Conservation (phyloP, 2,329 filamentous ascomycete genomes). For the Fusarium pseudonygamai region DNA sequence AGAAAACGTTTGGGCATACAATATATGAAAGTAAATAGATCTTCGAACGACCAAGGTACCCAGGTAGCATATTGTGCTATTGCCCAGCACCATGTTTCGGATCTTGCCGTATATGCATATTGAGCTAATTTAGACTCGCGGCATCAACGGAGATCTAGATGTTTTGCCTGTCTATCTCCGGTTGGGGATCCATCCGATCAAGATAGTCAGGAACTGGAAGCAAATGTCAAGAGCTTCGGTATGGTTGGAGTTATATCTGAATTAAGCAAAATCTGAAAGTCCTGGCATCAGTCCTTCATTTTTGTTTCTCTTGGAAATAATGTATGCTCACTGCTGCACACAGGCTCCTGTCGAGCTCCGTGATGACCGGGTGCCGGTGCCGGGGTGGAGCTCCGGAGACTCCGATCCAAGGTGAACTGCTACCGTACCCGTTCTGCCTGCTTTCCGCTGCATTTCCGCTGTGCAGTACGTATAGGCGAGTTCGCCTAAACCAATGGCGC, state of each 20-base stretch:
- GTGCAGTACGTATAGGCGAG: neutral
- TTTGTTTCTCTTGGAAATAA: neutral
- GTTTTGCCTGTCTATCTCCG: neutral
- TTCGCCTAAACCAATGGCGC: constrained; percentile 23
- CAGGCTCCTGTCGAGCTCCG: neutral
- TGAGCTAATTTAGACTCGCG: neutral
- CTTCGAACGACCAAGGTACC: neutral
- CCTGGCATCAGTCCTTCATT: too few relatives aligned
- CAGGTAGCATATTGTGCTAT: neutral
- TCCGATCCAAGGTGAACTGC: neutral
- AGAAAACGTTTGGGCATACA: neutral
- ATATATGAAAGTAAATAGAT: neutral
- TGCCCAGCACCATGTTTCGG: neutral
- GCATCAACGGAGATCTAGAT: neutral
- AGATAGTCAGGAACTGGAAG: neutral
- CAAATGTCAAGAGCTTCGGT: neutral
- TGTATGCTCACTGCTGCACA: neutral
- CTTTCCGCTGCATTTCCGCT: constrained; percentile 11
- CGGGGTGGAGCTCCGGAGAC: constrained; percentile 22
- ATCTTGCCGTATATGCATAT: neutral
- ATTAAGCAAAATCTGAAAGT: neutral
- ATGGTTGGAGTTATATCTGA: neutral
- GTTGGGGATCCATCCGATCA: neutral
- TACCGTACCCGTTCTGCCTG: constrained; percentile 1
- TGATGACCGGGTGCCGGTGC: constrained; percentile 1